Evolutionary conservation across 202 grass and related monocot genomes (phyloP).

Genomic region (Eragrostis tef): DNA sequence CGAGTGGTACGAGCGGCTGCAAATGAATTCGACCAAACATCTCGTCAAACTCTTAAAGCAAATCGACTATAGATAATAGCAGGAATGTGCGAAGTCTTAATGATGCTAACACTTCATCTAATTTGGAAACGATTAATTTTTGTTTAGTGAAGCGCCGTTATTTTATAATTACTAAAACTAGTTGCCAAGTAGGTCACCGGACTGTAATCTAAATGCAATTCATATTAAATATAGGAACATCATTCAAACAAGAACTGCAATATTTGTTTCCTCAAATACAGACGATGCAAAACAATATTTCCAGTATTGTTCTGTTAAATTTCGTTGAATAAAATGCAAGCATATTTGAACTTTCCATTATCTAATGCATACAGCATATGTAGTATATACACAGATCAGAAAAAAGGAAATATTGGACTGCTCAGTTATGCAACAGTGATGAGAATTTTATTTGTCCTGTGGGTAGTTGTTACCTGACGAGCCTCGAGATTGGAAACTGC

Average conservation of each 20-base stretch:
- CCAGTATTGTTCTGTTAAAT: too few species aligned
- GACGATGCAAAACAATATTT: too few species aligned
- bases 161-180: neutral
- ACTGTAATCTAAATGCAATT: neutral
- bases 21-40: slow-evolving; percentile 36
- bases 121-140: neutral
- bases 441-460: slow-evolving; percentile 31
- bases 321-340: too few species aligned
- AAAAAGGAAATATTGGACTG: neutral
- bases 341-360: too few species aligned
- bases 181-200: neutral
- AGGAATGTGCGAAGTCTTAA: neutral
- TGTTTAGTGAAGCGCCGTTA: too few species aligned
- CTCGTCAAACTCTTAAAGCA: slow-evolving; percentile 34
- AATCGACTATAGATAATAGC: neutral
- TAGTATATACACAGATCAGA: neutral
- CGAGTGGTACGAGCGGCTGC: slow-evolving; percentile 92
- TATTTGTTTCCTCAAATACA: too few species aligned
- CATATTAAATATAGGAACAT: neutral
- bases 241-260: neutral
- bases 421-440: neutral
- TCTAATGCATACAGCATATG: too few species aligned
- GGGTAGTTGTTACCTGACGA: slow-evolving; percentile 77
- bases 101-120: neutral
- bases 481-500: slow-evolving; percentile 98